These are phyloP conservation scores for Pythium plurisporium DNA, from an alignment of 352 stramenopile species.

Conservation along the genomic window DNA sequence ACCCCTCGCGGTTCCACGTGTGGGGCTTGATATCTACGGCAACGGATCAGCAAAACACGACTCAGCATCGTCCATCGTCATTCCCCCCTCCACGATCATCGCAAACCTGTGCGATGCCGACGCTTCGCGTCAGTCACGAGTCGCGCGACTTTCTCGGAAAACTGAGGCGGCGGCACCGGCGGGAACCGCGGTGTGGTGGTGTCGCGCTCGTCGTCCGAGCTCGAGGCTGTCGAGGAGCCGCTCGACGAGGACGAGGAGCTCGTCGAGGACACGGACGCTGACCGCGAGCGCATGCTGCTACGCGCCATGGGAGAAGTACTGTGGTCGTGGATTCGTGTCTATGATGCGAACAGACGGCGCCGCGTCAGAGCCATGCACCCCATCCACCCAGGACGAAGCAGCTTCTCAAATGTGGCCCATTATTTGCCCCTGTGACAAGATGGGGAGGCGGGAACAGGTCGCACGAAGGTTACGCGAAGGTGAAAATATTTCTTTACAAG, in stretches of 20 bases:
- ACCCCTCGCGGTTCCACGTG: constrained; percentile 70
- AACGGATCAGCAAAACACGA: not conserved
- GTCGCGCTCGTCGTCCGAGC: constrained; percentile 22
- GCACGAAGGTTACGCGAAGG: constrained; percentile 20
- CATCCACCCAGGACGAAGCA: not conserved
- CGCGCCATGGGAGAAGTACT: no score
- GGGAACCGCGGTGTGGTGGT: constrained; percentile 39
- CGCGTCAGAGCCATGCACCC: constrained; percentile 10
- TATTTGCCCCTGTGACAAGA: no score
- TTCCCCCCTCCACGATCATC: not conserved
- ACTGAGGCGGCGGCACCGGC: constrained; percentile 37
- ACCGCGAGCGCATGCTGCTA: constrained; percentile 29
- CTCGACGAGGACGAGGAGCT: constrained; percentile 33
- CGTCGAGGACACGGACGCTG: constrained; percentile 38
- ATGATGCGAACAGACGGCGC: no score
- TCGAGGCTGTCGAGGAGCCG: constrained; percentile 42
- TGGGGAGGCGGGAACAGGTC: no score
- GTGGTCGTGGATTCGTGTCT: not conserved
- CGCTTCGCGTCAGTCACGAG: constrained; percentile 57
- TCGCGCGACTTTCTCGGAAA: constrained; percentile 42
- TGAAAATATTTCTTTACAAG: constrained; percentile 23
- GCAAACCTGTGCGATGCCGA: constrained; percentile 62
- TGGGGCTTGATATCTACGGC: constrained; percentile 62
- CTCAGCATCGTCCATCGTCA: no score
- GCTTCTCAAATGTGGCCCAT: constrained; percentile 15